Evolutionary conservation across 441 rosid genomes (phyloP).

Genomic region (Viola pubescens): DNA sequence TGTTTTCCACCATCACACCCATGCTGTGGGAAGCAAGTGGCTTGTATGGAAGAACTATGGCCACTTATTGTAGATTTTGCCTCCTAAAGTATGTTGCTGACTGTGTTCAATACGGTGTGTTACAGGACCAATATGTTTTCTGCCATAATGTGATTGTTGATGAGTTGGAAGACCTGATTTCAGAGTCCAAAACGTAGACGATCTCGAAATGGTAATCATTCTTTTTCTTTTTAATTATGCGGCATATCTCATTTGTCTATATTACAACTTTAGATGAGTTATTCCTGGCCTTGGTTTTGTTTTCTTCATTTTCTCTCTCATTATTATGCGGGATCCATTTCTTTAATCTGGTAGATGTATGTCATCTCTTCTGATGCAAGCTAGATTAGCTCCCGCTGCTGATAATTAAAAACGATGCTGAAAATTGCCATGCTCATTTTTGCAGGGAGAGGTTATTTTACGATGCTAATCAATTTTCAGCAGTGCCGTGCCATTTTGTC

Average conservation of each 20-base stretch:
- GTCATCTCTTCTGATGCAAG: conserved; percentile 3
- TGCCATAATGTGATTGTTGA: conserved; percentile 66
- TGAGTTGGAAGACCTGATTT: conserved; percentile 54
- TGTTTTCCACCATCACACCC: no score
- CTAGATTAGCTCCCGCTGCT: not conserved
- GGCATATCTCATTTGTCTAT: not conserved
- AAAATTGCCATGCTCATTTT: not conserved
- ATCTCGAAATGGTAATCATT: conserved; percentile 30
- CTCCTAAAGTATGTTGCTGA: not conserved
- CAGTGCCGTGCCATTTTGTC: no score
- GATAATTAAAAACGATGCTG: not conserved
- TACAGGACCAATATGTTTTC: conserved; percentile 72
- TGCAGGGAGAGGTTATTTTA: not conserved
- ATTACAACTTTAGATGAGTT: not conserved
- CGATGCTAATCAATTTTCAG: no score
- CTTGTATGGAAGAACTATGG: not conserved
- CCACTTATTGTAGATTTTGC: not conserved
- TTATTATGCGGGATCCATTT: not conserved
- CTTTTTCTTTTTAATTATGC: not conserved
- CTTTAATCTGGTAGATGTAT: not conserved
- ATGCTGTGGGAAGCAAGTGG: not conserved
- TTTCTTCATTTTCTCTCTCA: not conserved
- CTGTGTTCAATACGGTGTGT: conserved; percentile 3
- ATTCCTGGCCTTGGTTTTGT: not conserved
- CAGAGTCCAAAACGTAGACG: conserved; percentile 25